Base-by-base conservation (phyloP, 2,329 filamentous ascomycete genomes). In the Grosmannia clavigera region DNA sequence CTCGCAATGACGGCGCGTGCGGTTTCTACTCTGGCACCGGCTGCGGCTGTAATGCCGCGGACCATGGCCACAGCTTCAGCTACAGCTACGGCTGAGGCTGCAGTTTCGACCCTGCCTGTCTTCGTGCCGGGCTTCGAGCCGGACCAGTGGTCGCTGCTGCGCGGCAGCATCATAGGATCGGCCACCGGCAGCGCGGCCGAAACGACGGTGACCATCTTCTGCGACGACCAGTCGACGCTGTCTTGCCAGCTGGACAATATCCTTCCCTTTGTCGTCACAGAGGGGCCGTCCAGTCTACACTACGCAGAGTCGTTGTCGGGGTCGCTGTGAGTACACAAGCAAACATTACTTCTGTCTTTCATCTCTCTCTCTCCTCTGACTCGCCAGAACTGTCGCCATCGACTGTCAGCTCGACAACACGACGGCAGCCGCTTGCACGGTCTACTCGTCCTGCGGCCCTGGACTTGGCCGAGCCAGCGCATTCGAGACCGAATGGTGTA, bases 141-240 rank as follows among this genome's bases (percentile, higher is more conserved):
- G 38, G 67, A 71, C n/a, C 70, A 73, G 40, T 79, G 77, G 77
- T 71, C 71, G 12, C 63, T 72, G 4, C 67, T 78, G 55, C 74
- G 75, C 55, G 77, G 77, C 16, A 79, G 76, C 65, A 68, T 79
- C 57, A 64, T 79, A 22, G 70, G 71, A 40, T 6, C 50, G 19
- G 40, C 19, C 14, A 27, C 22, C 12, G 46, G 27, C 40, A 29
- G 50, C 60, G 52, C 19, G 60, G 68, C 11, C 68, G 68, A 72
- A 61, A 79, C 77, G 19, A 74, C 75, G 29, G 79, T 77, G 62
- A 78, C 76, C 60, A 74, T 79, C 50, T 79, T 79, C 65, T 79
- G 77, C 62, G 72, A 73, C 11, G 70, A 74, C 35, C 67, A 73
- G 59, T 70, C 71, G n/a, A 70, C 72, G 3, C 69, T 68, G 6